Base-by-base conservation (phyloP, 2,329 filamentous ascomycete species). In the Colletotrichum sp. region DNA sequence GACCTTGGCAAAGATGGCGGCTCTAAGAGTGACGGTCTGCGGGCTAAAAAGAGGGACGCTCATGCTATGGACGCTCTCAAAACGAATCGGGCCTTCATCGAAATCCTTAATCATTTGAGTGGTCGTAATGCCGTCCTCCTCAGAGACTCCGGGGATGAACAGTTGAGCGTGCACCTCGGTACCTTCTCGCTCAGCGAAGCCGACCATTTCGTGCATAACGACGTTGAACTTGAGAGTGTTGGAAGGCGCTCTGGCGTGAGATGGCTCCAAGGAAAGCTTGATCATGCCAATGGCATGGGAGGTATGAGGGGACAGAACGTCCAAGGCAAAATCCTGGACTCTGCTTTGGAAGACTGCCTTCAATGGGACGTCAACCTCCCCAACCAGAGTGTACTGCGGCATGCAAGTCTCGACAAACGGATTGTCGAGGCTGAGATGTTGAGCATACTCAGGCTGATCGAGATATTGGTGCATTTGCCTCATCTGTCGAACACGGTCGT, bases 11-110 rank as follows among this genome's bases (percentile, higher is more conserved):
- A 98, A 99, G 77, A 99, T 94, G 65, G 96, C 95, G 10, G 98
- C 94, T 71, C 97, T 92, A 70, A 99, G 86, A 28, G 92, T 94
- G 1, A 95, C 93, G 63, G 94, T 93, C 26, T 91, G 91, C 1
- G 95, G 92, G 63, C 94, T 94, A 59, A 94, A 94, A 44, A 98
- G 89, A 6, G 96, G 95, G 69, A 99, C 90, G 83, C 95, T 98
- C 95, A 99, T 98, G 84, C 95, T 98, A 87, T 99, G 97, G 66
- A 99, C 96, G 84, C 97, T 99, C 85, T 99, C 96, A 80, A 99
- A 99, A 6, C 95, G 94, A 72, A 99, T 93, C 0, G 96, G 93
- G 0, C 95, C 94, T 84, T 99, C 97, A 80, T 99, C 96, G 81
- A 99, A 99, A 72, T 95, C 95, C 78, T 91, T 94, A 78, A 98